Evolutionary conservation across 2,329 filamentous ascomycete genomes (phyloP), one percentile per base, ranked within the genome.

Genomic region (Acrocalymma vagum): DNA sequence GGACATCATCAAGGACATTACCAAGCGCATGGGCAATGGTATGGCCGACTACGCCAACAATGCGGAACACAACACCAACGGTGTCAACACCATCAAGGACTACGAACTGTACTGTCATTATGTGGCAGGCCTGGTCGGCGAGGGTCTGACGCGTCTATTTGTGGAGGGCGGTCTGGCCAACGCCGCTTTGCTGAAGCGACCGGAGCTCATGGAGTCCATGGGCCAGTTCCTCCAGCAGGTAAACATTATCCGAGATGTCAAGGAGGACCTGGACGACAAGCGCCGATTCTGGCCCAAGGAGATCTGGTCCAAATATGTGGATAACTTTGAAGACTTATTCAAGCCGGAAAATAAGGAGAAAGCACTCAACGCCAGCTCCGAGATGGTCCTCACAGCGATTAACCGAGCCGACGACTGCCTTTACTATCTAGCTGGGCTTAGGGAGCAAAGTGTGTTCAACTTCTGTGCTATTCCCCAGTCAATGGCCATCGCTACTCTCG

Each of bases 21-120:
- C 91, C 21, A 78, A 85, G 63, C 88, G 90, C 74, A 99, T 99
- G 94, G 93, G 92, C 51, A 92, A 97, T 63, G 94, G 94, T 56
- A 99, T 99, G 94, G 94, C 94, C 18, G 93, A 99, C 73, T 99
- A 95, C 69, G 88, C 83, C 26, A 79, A 88, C 55, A 94, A 95
- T 60, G 86, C 89, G 10, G 89, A 94, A 59, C 81, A 88, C 71
- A 90, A 91, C 59, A 76, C 82, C 53, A 84, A 90, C 45, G 90
- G 90, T 31, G 86, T 97, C 44, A 80, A 90, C 64, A 93, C 88
- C 0, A 75, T 95, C 57, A 80, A 86, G 36, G 92, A 97, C 58
- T 99, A 97, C 71, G 92, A 99, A 74, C 77, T 92, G 38, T 99
- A 99, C 78, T 99, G 94, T 75, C 91, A 95, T 72, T 97, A 97